Conservation (phyloP, 2,329 filamentous ascomycete genomes). For the Ophiostoma piceae region DNA sequence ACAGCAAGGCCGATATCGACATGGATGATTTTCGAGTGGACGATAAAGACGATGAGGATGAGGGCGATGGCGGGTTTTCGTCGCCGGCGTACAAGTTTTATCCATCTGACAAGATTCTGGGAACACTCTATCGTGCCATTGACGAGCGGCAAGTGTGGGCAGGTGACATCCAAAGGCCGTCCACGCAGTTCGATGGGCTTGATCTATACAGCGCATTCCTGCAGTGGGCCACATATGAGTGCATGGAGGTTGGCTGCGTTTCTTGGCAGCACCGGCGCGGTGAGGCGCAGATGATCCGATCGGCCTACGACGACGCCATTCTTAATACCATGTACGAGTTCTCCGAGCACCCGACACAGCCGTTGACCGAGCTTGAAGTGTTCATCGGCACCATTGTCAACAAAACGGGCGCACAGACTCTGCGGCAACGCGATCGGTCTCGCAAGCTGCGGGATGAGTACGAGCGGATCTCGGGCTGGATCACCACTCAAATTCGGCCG, state of each 20-base stretch:
- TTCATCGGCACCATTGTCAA: constrained; percentile 54
- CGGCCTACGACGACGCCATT: constrained; percentile 47
- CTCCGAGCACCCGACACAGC: constrained; percentile 42
- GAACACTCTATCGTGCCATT: constrained; percentile 64
- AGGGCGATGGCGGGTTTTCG: constrained; percentile 45
- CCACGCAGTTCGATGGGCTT: constrained; percentile 30
- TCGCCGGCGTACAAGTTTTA: constrained; percentile 55
- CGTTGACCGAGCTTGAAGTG: constrained; percentile 48
- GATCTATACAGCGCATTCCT: constrained; percentile 43
- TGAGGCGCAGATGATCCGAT: constrained; percentile 43
- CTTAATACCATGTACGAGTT: constrained; percentile 39
- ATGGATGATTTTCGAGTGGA: constrained; percentile 34
- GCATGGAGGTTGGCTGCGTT: constrained; percentile 32
- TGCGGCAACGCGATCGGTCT: constrained; percentile 48
- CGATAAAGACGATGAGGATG: constrained; percentile 41
- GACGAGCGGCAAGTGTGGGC: constrained; percentile 65
- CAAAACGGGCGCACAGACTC: constrained; percentile 45
- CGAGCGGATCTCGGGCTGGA: constrained; percentile 42
- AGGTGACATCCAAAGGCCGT: constrained; percentile 40
- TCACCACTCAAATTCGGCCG: constrained; percentile 30
- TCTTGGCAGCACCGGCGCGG: constrained; percentile 35
- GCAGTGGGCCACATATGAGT: constrained; percentile 30
- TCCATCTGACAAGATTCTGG: constrained; percentile 61
- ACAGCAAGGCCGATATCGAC: constrained; percentile 42
- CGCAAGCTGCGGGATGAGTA: constrained; percentile 49